Conservation (phyloP, 257 asterid genomes). For the Scutellaria minor region DNA sequence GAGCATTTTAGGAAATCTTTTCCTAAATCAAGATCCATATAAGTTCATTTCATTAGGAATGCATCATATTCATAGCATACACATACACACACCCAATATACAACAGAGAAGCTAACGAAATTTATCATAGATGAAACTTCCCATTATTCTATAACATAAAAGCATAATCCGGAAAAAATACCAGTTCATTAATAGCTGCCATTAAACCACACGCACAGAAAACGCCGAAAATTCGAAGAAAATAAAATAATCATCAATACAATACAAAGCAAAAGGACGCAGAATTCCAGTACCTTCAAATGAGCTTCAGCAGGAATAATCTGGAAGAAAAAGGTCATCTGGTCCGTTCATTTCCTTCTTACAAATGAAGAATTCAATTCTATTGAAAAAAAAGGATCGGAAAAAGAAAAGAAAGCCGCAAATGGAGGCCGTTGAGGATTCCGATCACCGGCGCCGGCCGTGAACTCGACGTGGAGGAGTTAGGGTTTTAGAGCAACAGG, state of each 20-base stretch:
- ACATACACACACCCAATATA: no score
- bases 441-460: slow-evolving; percentile 13
- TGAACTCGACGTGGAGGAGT: neutral
- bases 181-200: neutral
- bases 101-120: no score
- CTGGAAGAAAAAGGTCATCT: neutral
- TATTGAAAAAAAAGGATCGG: no score
- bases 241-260: no score
- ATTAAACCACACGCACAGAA: neutral
- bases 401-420: no score
- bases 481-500: neutral
- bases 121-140: no score
- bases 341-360: neutral
- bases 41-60: no score
- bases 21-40: neutral
- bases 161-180: neutral
- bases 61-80: neutral
- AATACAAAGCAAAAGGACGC: neutral
- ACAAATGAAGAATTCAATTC: neutral
- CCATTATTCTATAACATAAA: neutral
- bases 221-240: neutral
- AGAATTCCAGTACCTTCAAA: neutral
- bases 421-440: no score
- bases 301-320: neutral
- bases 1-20: neutral